Percentiles rank a stretch among this genome's conserved stretches.
Conservation (phyloP, 345 rosid species). For the Populus alba region DNA sequence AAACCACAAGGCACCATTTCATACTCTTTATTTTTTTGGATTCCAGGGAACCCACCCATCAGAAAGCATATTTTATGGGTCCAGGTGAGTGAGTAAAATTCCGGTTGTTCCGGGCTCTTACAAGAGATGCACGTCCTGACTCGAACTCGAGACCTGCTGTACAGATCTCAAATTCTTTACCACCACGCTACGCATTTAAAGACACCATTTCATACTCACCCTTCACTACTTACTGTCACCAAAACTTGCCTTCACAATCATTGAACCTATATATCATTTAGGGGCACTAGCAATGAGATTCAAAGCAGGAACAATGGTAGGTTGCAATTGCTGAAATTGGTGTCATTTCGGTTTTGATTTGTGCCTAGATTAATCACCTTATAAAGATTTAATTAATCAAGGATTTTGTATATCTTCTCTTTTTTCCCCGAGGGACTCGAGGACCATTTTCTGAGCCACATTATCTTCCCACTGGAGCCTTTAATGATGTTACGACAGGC, state of each 20-base stretch:
- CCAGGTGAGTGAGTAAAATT: too few relatives aligned
- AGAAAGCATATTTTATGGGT: too few relatives aligned
- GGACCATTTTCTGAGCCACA: not conserved
- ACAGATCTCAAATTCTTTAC: too few relatives aligned
- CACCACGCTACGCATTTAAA: too few relatives aligned
- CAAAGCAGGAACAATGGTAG: not conserved
- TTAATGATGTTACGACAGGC: not conserved
- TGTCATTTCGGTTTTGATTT: not conserved
- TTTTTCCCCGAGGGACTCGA: not conserved
- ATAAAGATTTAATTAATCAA: not conserved
- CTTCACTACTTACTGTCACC: not conserved
- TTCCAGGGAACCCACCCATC: too few relatives aligned
- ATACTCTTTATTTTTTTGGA: too few relatives aligned
- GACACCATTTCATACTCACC: not conserved
- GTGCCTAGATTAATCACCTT: not conserved
- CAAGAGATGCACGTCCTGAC: too few relatives aligned
- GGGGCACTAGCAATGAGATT: not conserved
- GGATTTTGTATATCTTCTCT: not conserved
- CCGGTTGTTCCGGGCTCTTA: too few relatives aligned
- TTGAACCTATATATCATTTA: not conserved
- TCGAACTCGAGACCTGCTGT: too few relatives aligned
- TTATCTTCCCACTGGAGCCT: not conserved
- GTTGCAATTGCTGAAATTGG: not conserved
- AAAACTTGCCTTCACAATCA: not conserved
- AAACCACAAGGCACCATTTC: not conserved